Evolutionary conservation across 805 yeast genomes (phyloP).

Genomic region (Jamesozyma rosinii): DNA sequence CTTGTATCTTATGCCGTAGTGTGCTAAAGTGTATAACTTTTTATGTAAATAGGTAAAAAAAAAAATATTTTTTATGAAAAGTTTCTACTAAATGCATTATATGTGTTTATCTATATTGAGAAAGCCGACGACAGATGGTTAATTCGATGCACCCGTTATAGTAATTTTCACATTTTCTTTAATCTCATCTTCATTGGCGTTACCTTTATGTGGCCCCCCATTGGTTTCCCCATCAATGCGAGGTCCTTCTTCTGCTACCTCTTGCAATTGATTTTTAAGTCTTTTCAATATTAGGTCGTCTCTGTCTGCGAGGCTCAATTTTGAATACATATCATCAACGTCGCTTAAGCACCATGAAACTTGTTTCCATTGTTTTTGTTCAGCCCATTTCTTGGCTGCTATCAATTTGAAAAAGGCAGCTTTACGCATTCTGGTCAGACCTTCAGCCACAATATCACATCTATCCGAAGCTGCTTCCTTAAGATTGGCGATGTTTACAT

Average conservation of each 20-base stretch:
- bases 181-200: not conserved
- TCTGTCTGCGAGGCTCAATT: conserved; percentile 13
- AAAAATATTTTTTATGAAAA: too few relatives aligned
- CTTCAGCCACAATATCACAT: conserved; percentile 34
- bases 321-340: conserved; percentile 27
- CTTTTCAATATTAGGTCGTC: conserved; percentile 17
- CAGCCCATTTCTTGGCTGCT: conserved; percentile 65
- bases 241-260: not conserved
- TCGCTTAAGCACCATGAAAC: conserved; percentile 27
- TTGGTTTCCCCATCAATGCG: not conserved
- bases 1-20: too few relatives aligned
- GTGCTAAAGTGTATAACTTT: too few relatives aligned
- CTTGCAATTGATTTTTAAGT: conserved; percentile 9
- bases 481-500: not conserved
- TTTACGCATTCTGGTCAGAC: conserved; percentile 59
- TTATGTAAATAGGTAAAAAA: too few relatives aligned
- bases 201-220: too few relatives aligned
- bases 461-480: not conserved
- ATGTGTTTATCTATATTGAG: too few relatives aligned
- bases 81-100: too few relatives aligned
- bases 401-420: conserved; percentile 68
- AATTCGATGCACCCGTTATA: too few relatives aligned
- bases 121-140: too few relatives aligned
- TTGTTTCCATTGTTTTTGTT: conserved; percentile 28
- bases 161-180: not conserved